Base-by-base conservation (phyloP, 352 stramenopile species). In the Halophytophthora batemanensis region DNA sequence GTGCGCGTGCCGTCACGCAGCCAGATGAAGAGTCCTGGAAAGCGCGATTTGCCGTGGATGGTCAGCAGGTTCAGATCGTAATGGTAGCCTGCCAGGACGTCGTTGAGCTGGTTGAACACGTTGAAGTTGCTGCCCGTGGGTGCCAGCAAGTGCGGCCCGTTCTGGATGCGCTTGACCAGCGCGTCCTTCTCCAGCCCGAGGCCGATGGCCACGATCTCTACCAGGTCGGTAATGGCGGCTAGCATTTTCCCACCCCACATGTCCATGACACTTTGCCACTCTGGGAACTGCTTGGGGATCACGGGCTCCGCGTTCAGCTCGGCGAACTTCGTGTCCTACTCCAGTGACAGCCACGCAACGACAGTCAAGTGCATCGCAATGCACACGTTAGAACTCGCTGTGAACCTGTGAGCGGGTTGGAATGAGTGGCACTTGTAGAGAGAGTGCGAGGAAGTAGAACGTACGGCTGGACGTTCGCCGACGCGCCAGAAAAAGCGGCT, bases 401-500 rank as follows among this genome's bases (percentile, higher is more conserved):
- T n/a, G n/a, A n/a, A n/a, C n/a, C n/a, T n/a, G n/a, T n/a, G n/a
- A n/a, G n/a, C n/a, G n/a, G n/a, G n/a, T n/a, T n/a, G n/a, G n/a
- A n/a, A n/a, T n/a, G n/a, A n/a, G n/a, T n/a, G n/a, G n/a, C n/a
- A n/a, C n/a, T n/a, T n/a, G n/a, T n/a, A n/a, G n/a, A n/a, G n/a
- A n/a, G n/a, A n/a, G n/a, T n/a, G n/a, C n/a, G 14, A 28, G 15
- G 18, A 15, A n/a, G 1, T 37, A 37, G n/a, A 25, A 58, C 57
- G 49, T 36, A 66, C 61, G 38, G 12, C 36, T 6, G 82, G 84
- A n/a, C 80, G 82, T 31, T 90, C 74, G 21, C 87, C 90, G 22
- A 96, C 74, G 50, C 90, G 85, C 91, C 91, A 98, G 66, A 98
- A 98, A 71, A 97, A 98, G 47, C 91, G 84, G 69, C 90, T 96